These are phyloP conservation scores for Nannochloris sp. DNA, from an alignment of 139 green algal genomes.

Conservation along the genomic window DNA sequence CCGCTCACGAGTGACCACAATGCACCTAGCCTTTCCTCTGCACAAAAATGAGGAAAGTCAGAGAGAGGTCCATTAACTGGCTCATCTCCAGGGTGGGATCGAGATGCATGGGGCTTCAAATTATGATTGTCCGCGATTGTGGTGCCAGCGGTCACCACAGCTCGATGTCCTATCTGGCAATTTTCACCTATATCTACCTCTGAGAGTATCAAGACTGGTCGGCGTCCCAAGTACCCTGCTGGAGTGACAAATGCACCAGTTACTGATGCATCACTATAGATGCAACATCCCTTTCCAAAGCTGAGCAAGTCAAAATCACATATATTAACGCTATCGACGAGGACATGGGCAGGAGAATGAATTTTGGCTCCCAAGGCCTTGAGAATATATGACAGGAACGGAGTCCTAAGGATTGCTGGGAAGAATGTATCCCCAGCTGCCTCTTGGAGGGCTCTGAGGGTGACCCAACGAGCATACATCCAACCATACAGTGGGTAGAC, in stretches of 20 bases:
- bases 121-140: constrained; percentile 7
- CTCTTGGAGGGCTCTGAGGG: constrained; percentile 4
- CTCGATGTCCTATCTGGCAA: background rate
- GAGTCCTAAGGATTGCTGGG: too few species aligned
- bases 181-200: background rate
- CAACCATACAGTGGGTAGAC: constrained; percentile 10
- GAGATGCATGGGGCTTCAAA: constrained; percentile 10
- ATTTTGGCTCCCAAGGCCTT: too few species aligned
- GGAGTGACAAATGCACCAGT: constrained; percentile 1
- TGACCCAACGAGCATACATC: constrained; percentile 14
- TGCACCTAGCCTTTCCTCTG: too few species aligned
- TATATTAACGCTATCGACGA: too few species aligned
- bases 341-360: too few species aligned
- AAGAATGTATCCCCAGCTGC: background rate
- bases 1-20: too few species aligned
- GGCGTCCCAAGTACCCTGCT: constrained; percentile 4
- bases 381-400: too few species aligned
- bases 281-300: too few species aligned
- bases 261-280: too few species aligned
- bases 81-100: constrained; percentile 6
- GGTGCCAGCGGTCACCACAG: constrained; percentile 4
- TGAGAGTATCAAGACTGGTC: constrained; percentile 3
- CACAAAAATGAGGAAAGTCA: constrained; percentile 1
- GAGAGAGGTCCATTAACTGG: constrained; percentile 4
- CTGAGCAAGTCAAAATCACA: too few species aligned